Percentiles rank a stretch among this genome's conserved stretches.
These are phyloP conservation scores for Backusella sp. DNA, from an alignment of 192 early-diverging fungal genomes.

Conservation along the genomic window DNA sequence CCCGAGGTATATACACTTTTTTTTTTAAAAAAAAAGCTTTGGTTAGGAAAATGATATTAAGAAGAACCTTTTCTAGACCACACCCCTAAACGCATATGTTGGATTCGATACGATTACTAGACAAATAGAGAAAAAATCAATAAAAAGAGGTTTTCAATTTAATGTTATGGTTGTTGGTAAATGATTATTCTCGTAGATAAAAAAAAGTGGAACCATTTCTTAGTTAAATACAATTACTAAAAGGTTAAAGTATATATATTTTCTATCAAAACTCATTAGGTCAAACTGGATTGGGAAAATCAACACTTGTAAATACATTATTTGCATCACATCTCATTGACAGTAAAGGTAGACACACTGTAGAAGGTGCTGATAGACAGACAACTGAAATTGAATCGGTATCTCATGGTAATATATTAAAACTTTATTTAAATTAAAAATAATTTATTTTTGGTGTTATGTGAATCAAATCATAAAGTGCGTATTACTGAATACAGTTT, in stretches of 20 bases:
- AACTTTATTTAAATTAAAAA: not conserved
- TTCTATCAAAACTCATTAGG: conserved; percentile 46
- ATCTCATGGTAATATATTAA: conserved; percentile 67
- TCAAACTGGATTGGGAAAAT: conserved; percentile 96
- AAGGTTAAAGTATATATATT: conserved; percentile 16
- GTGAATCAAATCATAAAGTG: not conserved
- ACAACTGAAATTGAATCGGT: conserved; percentile 96
- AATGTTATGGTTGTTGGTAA: conserved; percentile 97
- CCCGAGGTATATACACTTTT: not conserved
- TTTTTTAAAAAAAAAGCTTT: not conserved
- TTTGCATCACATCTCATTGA: conserved; percentile 96
- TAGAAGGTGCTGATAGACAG: conserved; percentile 82
- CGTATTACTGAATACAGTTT: not conserved
- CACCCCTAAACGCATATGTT: conserved; percentile 85
- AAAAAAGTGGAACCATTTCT: not conserved
- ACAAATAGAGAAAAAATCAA: conserved; percentile 97
- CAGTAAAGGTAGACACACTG: conserved; percentile 81
- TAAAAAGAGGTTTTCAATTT: conserved; percentile 97
- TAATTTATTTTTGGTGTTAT: not conserved
- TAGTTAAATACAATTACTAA: not conserved
- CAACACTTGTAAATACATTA: conserved; percentile 97
- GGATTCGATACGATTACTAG: conserved; percentile 96
- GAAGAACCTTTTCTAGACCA: conserved; percentile 11
- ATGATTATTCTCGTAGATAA: conserved; percentile 11
- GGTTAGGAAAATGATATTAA: not conserved